Percentiles rank a stretch among this genome's conserved stretches.
Evolutionary conservation across 306 rosid species (phyloP).

Genomic region (Casuarina cunninghamiana): DNA sequence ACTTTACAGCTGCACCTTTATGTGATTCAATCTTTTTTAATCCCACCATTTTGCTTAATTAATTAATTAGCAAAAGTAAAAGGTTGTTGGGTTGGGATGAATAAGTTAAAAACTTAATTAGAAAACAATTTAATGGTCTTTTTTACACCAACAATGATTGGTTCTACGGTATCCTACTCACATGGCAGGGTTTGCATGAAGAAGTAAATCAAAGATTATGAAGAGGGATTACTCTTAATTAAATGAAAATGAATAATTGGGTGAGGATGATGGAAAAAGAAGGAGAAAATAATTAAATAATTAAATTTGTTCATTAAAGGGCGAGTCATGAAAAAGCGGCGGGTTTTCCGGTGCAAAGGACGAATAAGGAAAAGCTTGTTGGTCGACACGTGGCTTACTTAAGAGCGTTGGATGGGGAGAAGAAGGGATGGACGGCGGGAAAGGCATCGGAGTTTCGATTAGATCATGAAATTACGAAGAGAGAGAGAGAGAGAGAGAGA

Average conservation of each 20-base stretch:
- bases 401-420: slow-evolving; percentile 32
- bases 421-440: too few relatives aligned
- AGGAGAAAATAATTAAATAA: background rate
- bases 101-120: background rate
- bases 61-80: background rate
- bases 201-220: background rate
- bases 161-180: background rate
- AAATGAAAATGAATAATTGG: background rate
- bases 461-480: slow-evolving; percentile 42
- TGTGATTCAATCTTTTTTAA: background rate
- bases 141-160: too few relatives aligned
- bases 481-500: slow-evolving; percentile 18
- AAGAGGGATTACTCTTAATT: background rate
- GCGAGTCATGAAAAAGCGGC: slow-evolving; percentile 77
- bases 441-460: background rate
- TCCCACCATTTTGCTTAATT: background rate
- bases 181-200: background rate
- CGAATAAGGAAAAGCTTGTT: slow-evolving; percentile 47
- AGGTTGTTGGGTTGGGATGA: too few relatives aligned
- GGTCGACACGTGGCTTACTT: slow-evolving; percentile 32
- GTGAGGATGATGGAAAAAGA: background rate
- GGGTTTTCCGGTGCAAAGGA: slow-evolving; percentile 87
- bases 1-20: slow-evolving; percentile 32
- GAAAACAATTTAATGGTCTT: background rate
- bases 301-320: slow-evolving; percentile 30